Evolutionary conservation across 2,329 filamentous ascomycete species (phyloP), one percentile per base, ranked within the genome.

Genomic region (Ilyonectria destructans): DNA sequence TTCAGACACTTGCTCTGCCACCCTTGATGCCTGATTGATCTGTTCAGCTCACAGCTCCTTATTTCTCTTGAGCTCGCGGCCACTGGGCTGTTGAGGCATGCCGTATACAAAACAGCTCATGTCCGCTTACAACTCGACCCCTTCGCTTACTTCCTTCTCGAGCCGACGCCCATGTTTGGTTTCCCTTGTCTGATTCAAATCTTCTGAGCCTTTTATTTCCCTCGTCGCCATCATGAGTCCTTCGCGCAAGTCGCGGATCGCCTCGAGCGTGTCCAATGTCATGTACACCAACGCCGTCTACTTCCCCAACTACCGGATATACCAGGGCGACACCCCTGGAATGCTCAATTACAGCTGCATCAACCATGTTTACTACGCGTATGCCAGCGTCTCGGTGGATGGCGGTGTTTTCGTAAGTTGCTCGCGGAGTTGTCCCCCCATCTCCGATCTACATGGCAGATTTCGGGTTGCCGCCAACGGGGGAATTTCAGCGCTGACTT

Each of bases 361-460:
- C 75, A 95, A 92, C 72, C 92, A 94, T 77, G 90, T 95, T 29
- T 95, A 95, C 81, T 96, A 96, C 78, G 92, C 93, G 13, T 95
- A 93, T 87, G 93, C 93, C 66, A 92, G 88, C 81, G 88, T 96
- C 49, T 89, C 89, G 70, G 82, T 87, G 58, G 92, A 95, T 78
- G 93, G 93, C 57, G 89, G 88, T 60, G 89, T 96, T 69, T 92
- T 93, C 85, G 93, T 95, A 82, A 84, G 89, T 85, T 69, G 58
- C 56, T 33, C 49, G n/a, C 17, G 40, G 40, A 43, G n/a, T n/a
- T n/a, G 31, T n/a, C 61, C 56, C 56, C 58, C n/a, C 26, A 37
- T 62, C 33, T 57, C 62, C 58, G 51, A 48, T 60, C 33, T 68
- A 19, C 46, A 55, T 57, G 43, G 45, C 43, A 54, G 58, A 26